phyloP scores from a whole-genome alignment of 305 asterid genomes.

The Rubia peregrina region DNA sequence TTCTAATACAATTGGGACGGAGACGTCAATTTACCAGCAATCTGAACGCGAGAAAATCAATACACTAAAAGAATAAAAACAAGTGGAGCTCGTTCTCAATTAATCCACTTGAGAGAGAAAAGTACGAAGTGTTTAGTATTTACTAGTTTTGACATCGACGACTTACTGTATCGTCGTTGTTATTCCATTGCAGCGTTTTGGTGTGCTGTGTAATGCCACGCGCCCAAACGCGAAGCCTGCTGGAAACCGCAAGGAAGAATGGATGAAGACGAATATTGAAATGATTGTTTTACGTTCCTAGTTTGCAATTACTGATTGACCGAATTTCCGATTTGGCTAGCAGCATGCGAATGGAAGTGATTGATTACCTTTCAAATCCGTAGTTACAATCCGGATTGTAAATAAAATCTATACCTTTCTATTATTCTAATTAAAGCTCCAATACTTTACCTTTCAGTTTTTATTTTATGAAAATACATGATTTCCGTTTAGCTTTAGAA shows the following conservation, averaged over 20 bases:
- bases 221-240: neutral
- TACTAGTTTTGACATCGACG: neutral
- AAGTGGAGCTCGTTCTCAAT: neutral
- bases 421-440: too few relatives aligned
- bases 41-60: neutral
- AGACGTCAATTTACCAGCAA: neutral
- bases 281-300: neutral
- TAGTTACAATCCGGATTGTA: too few relatives aligned
- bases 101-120: neutral
- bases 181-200: neutral
- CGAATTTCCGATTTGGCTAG: neutral
- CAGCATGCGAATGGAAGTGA: neutral
- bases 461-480: too few relatives aligned
- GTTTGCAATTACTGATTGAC: neutral
- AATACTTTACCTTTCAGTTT: too few relatives aligned
- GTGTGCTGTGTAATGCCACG: neutral
- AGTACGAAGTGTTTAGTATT: neutral
- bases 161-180: neutral
- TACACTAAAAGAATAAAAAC: neutral
- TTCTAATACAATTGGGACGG: neutral
- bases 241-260: conserved; percentile 1
- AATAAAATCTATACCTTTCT: too few relatives aligned
- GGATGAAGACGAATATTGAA: conserved; percentile 1
- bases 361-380: too few relatives aligned
- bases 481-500: too few relatives aligned